Base-by-base conservation (phyloP, 495 filamentous ascomycete genomes). In the Aspergillus sclerotiicarbonarius region DNA sequence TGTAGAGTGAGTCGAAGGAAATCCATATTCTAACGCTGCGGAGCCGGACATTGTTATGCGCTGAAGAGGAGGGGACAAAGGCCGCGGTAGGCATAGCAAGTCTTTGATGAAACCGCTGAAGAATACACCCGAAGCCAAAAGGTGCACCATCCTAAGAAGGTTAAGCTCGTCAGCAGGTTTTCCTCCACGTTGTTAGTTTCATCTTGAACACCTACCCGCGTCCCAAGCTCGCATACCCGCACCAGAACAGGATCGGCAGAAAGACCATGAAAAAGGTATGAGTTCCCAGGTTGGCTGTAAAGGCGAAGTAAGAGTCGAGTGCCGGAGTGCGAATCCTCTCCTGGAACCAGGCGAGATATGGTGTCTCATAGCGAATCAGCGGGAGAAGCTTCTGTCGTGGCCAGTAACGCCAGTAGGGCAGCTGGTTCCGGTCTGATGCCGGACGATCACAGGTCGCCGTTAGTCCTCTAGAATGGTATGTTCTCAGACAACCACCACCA, bases 211-310 rank as follows among this genome's bases (percentile, higher is more conserved):
- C 83, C 39, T 86, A 95, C 90, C 85, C 94, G 73, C 92, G 84
- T 29, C 89, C 94, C 47, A 95, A 80, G 54, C 76, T 84, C 30
- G 85, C 84, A 67, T 90, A 88, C 29, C 94, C 93, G 67, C 90
- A 93, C 94, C 94, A 98, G 76, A 97, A 97, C 54, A 97, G 80
- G 51, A 97, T 88, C 4, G 94, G 94, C 58, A 98, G 73, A 49
- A 89, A 84, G 51, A 95, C 81, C 92, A 96, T 98, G 77, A 96
- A 98, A 78, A 96, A 97, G 1, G 94, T 98, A 75, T 98, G 94
- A 5, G 94, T 98, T 31, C 94, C 94, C 41, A 98, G 87, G 73
- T 97, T 98, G 61, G 94, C 94, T 1, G 93, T 96, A 61, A 94
- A 87, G 13, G 93, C 92, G 67, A 98, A 98, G 73, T 96, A 98